These are phyloP conservation scores for Cercophora scortea DNA, from an alignment of 495 filamentous ascomycete genomes.

Conservation along the genomic window DNA sequence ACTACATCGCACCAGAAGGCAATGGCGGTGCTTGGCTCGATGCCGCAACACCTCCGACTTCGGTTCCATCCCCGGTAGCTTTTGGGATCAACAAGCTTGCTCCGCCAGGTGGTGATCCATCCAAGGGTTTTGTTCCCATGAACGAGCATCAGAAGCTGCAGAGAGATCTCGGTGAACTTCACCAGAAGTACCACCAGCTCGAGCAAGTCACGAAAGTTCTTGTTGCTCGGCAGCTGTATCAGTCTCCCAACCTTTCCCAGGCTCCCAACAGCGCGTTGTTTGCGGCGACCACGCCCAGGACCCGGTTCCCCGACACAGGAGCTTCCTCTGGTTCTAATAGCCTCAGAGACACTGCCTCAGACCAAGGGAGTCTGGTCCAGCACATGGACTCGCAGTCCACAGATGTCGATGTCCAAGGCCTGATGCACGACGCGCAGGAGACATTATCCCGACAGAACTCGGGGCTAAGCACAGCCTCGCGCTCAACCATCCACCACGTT, in stretches of 20 bases:
- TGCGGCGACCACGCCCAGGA: background rate
- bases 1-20: background rate
- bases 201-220: constrained; percentile 10
- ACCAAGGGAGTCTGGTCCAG: constrained; percentile 17
- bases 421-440: constrained; percentile 20
- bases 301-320: background rate
- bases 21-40: background rate
- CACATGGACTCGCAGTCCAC: constrained; percentile 23
- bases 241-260: background rate
- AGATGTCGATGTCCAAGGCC: constrained; percentile 20
- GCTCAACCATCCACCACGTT: constrained; percentile 21
- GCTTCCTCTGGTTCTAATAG: background rate
- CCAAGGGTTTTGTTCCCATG: constrained; percentile 1
- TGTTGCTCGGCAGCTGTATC: constrained; percentile 1
- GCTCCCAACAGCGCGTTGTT: too few species aligned
- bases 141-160: constrained; percentile 13
- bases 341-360: constrained; percentile 3
- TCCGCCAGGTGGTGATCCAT: background rate
- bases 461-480: constrained; percentile 14
- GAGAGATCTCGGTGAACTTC: constrained; percentile 12
- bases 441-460: constrained; percentile 19
- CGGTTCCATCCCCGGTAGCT: constrained; percentile 5
- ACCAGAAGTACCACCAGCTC: constrained; percentile 11
- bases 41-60: constrained; percentile 1
- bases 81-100: background rate